Evolutionary conservation across 371 early-diverging fungal genomes (phyloP), one percentile per base, ranked within the genome.

Genomic region (Entomophthora muscae): DNA sequence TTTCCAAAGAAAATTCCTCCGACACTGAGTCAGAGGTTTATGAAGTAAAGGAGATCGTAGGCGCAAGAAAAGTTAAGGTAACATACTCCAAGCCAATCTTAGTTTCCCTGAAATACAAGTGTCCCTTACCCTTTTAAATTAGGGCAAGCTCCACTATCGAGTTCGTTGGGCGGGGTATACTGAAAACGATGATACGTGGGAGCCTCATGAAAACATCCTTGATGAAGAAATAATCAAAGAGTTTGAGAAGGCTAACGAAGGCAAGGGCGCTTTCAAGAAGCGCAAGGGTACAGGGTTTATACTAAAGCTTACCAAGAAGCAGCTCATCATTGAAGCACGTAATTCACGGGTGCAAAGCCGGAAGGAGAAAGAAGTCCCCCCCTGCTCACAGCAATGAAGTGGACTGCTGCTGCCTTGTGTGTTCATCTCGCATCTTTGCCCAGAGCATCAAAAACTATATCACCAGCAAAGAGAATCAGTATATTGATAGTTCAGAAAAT

Each of bases 381-480:
- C n/a, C 29, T 2, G 26, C 53, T 54, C 54, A 28, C 21, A 3
- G 24, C 10, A 32, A 26, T 21, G 57, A 29, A 22, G 67, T 71
- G 53, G 53, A 57, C 7, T 68, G 65, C 26, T 72, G 75, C 65
- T 74, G 75, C 56, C 32, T 65, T 17, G 63, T 69, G 23, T 74
- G 72, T 65, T 64, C 72, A 13, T 21, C 68, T 23, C 68, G 71
- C 21, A 71, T 70, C 53, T 74, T 62, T 52, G 53, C 28, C 13
- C 66, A 71, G 17, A 72, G 71, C 21, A 64, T 65, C 22, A 27
- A 30, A 28, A 33, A 24, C 7, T 53, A 52, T 5, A 52, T 64
- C 53, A 0, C 51, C 1, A 53, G 30, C 12, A 61, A 68, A 22
- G 53, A 68, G n/a, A n/a, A n/a, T n/a, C n/a, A n/a, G n/a, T n/a